Conservation (phyloP, 192 early-diverging fungal species). For the Gryganskiella cystojenkinii region DNA sequence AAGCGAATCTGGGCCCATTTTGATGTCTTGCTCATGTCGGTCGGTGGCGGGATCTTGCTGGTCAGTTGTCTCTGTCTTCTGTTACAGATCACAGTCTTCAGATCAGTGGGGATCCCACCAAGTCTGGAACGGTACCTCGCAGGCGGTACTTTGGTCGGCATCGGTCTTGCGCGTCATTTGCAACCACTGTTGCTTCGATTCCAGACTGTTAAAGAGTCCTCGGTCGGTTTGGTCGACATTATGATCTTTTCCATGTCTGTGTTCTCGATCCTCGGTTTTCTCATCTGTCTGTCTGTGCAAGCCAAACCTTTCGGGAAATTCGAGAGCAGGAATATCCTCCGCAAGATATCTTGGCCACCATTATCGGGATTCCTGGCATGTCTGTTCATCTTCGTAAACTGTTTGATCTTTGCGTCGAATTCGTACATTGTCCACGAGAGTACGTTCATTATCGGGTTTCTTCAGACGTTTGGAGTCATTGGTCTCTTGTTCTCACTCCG, state of each 20-base stretch:
- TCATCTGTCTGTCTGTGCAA: constrained; percentile 13
- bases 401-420: constrained; percentile 83
- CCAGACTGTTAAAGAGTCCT: constrained; percentile 22
- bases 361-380: constrained; percentile 50
- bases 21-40: constrained; percentile 78
- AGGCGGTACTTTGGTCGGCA: constrained; percentile 28
- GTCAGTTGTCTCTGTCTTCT: constrained; percentile 49
- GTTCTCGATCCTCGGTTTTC: constrained; percentile 51
- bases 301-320: constrained; percentile 6
- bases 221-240: constrained; percentile 47
- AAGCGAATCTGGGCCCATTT: constrained; percentile 95
- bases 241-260: constrained; percentile 45
- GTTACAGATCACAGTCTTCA: constrained; percentile 28
- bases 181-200: constrained; percentile 22
- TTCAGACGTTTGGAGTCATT: constrained; percentile 72
- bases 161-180: constrained; percentile 18
- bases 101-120: constrained; percentile 20
- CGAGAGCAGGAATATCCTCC: constrained; percentile 2
- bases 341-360: constrained; percentile 32
- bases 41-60: constrained; percentile 73
- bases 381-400: constrained; percentile 65
- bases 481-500: constrained; percentile 50
- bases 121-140: constrained; percentile 27
- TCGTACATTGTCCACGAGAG: constrained; percentile 94
- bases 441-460: constrained; percentile 66